A percentile compares a stretch with the other conserved stretches of the same genome.
phyloP scores from a whole-genome alignment of 257 asterid genomes.

The Ilex aquifolium region DNA sequence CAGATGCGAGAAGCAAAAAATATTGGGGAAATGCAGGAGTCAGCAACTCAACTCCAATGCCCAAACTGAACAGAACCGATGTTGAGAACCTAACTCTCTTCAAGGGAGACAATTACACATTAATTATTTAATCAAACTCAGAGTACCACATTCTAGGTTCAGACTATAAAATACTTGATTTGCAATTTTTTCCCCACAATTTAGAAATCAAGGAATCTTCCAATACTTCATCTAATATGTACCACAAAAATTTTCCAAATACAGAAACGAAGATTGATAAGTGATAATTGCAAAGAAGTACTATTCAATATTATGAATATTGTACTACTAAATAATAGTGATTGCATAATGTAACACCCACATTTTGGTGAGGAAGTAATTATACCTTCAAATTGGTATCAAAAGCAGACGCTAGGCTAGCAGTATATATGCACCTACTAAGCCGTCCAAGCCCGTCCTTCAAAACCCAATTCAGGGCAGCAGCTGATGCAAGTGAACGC shows the following conservation, averaged over 20 bases:
- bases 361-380: conserved; percentile 1
- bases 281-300: too few relatives aligned
- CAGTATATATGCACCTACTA: conserved; percentile 91
- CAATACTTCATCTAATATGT: too few relatives aligned
- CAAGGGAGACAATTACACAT: conserved; percentile 23
- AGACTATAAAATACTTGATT: background rate
- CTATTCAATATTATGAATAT: too few relatives aligned
- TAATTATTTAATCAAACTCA: conserved; percentile 4
- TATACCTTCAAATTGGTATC: conserved; percentile 93
- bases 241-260: too few relatives aligned
- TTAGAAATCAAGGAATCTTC: too few relatives aligned
- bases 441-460: conserved; percentile 96
- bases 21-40: conserved; percentile 80
- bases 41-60: conserved; percentile 90
- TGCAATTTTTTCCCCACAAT: background rate
- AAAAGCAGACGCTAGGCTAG: conserved; percentile 85
- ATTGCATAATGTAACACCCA: background rate
- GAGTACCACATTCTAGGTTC: background rate
- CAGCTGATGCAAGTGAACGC: conserved; percentile 90
- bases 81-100: conserved; percentile 94
- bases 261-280: too few relatives aligned
- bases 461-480: conserved; percentile 94
- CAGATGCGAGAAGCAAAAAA: conserved; percentile 86
- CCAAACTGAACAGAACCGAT: conserved; percentile 77
- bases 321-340: too few relatives aligned